Evolutionary conservation across 805 yeast genomes (phyloP), one percentile per base, ranked within the genome.

Genomic region (Candida argentea): DNA sequence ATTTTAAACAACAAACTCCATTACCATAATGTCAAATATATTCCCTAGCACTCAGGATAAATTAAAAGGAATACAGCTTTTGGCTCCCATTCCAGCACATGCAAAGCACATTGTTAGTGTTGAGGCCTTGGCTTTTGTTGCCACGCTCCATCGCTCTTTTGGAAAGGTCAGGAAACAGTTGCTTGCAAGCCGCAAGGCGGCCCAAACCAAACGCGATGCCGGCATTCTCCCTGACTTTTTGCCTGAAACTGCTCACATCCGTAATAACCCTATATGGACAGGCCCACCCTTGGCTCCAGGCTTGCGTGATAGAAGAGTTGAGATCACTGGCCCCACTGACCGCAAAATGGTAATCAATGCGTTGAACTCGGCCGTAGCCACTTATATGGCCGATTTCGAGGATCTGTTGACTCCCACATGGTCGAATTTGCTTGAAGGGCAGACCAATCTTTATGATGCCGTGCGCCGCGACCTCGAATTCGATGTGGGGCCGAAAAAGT

Each of bases 351-450:
- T 81, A 38, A 74, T 81, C 46, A 81, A 80, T 47, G 91, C 89
- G 3, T 65, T 81, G 50, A 81, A 81, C 55, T 75, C 87, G 1
- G 65, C 69, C 30, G 91, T 81, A 24, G 79, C 79, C 37, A 80
- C 91, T 17, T 81, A 81, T 51, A 81, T 81, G 91, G 76, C 85
- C 24, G 93, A 81, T 60, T 78, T 81, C 45, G 93, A 81, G 54
- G 91, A 81, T 53, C 78, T 87, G 11, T 72, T 81, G 43, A 73
- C 89, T 12, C 93, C 93, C 43, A 80, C 93, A 16, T 81, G 91
- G 91, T 55, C 58, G 37, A 81, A 79, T 55, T 67, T 79, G 62
- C 69, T 80, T 31, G 82, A 78, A 45, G 93, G 91, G 29, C 91
- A 81, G 55, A 83, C 76, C 32, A 79, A 81, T 50, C 55, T 81